Evolutionary conservation across 2,329 filamentous ascomycete species (phyloP).

Genomic region (Cladosporium austrohemisphaericum): DNA sequence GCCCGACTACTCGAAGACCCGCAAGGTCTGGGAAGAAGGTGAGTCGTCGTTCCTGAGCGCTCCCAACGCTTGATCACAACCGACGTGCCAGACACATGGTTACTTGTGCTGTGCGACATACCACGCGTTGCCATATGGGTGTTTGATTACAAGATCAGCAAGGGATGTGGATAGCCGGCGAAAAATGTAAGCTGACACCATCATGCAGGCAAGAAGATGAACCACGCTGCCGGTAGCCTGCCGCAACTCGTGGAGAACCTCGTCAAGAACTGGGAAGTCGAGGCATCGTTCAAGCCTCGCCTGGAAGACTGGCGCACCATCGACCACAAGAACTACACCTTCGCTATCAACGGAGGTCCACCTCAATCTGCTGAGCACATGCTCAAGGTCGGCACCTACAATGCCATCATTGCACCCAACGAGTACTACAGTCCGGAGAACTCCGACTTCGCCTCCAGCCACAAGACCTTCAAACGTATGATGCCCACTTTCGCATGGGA

Average conservation of each 20-base stretch:
- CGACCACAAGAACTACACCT: constrained; percentile 56
- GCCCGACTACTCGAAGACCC: constrained; percentile 63
- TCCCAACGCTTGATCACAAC: not conserved
- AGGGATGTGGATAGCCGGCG: constrained; percentile 8
- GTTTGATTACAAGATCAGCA: not conserved
- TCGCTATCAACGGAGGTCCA: constrained; percentile 60
- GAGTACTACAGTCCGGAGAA: constrained; percentile 61
- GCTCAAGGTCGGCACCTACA: constrained; percentile 66
- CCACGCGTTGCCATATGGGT: constrained; percentile 7
- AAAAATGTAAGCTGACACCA: constrained; percentile 7
- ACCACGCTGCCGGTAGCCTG: constrained; percentile 55
- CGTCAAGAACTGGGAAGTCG: constrained; percentile 71
- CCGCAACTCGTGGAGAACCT: constrained; percentile 63
- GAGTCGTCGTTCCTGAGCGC: constrained; percentile 25
- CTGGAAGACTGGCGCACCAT: constrained; percentile 64
- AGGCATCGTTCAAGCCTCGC: constrained; percentile 63
- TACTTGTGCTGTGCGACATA: not conserved
- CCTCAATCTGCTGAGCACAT: constrained; percentile 59
- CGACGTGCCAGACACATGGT: constrained; percentile 6
- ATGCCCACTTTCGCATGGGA: constrained; percentile 72
- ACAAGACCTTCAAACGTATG: constrained; percentile 70
- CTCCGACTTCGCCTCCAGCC: constrained; percentile 60
- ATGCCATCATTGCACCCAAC: constrained; percentile 61
- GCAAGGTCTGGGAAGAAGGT: constrained; percentile 58
- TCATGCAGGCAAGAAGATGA: constrained; percentile 52